A percentile compares a stretch with the other conserved stretches of the same genome.
Evolutionary conservation across 805 yeast species (phyloP).

Genomic region (Ogataea trehalophila): DNA sequence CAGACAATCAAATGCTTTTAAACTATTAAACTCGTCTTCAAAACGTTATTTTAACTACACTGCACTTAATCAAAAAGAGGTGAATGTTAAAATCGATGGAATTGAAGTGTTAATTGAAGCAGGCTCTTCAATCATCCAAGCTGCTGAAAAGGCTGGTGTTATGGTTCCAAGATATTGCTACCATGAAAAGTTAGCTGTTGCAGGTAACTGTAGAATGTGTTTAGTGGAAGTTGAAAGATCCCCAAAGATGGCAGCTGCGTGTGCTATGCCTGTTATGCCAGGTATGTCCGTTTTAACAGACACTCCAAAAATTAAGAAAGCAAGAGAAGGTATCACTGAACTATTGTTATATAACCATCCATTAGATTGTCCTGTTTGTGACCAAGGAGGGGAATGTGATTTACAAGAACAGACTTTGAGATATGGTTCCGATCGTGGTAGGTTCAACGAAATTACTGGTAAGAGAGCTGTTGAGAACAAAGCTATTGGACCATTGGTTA

Average conservation of each 20-base stretch:
- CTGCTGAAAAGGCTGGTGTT: constrained; percentile 88
- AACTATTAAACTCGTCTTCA: background rate
- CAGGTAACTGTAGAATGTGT: constrained; percentile 94
- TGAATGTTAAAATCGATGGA: constrained; percentile 55
- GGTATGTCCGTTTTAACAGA: constrained; percentile 86
- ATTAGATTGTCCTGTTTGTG: constrained; percentile 87
- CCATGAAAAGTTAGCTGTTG: constrained; percentile 85
- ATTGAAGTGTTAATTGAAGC: constrained; percentile 73
- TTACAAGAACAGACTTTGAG: constrained; percentile 82
- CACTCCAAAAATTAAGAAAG: constrained; percentile 71
- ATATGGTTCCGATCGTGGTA: constrained; percentile 82
- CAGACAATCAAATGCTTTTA: background rate
- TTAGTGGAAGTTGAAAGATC: constrained; percentile 85
- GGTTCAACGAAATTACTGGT: constrained; percentile 76
- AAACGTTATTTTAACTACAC: constrained; percentile 13
- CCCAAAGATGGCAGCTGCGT: constrained; percentile 85
- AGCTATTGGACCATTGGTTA: constrained; percentile 83
- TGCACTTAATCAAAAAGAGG: constrained; percentile 15
- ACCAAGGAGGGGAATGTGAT: constrained; percentile 94
- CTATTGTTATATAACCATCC: constrained; percentile 87
- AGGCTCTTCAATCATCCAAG: constrained; percentile 84
- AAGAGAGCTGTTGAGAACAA: constrained; percentile 89
- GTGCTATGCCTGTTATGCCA: constrained; percentile 87
- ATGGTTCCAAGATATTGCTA: constrained; percentile 85
- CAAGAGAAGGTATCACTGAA: constrained; percentile 88